A percentile compares a stretch with the other conserved stretches of the same genome.
Evolutionary conservation across 2,329 filamentous ascomycete species (phyloP).

Genomic region (Magnaporthales sp.): DNA sequence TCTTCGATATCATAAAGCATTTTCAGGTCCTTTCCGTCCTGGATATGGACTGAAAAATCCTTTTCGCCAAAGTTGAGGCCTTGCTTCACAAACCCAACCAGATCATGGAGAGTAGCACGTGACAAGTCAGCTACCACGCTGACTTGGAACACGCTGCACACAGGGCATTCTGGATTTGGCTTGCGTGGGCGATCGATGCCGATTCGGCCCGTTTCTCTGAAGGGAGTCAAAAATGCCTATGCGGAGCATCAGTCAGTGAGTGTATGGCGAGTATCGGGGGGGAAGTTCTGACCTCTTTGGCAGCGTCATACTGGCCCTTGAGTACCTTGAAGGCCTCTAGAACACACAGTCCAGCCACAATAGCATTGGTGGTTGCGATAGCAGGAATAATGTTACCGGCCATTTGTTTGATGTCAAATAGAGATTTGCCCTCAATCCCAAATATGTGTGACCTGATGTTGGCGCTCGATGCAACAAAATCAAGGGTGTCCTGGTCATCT

Average conservation of each 20-base stretch:
- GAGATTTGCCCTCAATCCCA: constrained; percentile 76
- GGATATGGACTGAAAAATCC: constrained; percentile 70
- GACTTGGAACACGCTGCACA: constrained; percentile 69
- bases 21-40: constrained; percentile 38
- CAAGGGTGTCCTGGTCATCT: constrained; percentile 88
- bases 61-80: constrained; percentile 68
- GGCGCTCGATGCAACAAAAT: constrained; percentile 85
- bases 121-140: constrained; percentile 60
- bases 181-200: constrained; percentile 45
- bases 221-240: constrained; percentile 71
- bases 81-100: constrained; percentile 64
- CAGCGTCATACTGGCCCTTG: constrained; percentile 57
- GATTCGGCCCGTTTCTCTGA: constrained; percentile 48
- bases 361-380: constrained; percentile 96
- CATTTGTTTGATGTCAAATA: constrained; percentile 98
- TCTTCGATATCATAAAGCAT: constrained; percentile 86
- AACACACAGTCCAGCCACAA: constrained; percentile 87
- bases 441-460: constrained; percentile 89
- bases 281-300: constrained; percentile 55
- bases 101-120: constrained; percentile 65
- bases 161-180: constrained; percentile 75
- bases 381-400: constrained; percentile 98
- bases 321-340: constrained; percentile 89
- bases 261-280: neutral
- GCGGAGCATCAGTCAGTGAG: constrained; percentile 6